Evolutionary conservation across 176 grass and related monocot species (phyloP).

Genomic region (Lolium perenne): DNA sequence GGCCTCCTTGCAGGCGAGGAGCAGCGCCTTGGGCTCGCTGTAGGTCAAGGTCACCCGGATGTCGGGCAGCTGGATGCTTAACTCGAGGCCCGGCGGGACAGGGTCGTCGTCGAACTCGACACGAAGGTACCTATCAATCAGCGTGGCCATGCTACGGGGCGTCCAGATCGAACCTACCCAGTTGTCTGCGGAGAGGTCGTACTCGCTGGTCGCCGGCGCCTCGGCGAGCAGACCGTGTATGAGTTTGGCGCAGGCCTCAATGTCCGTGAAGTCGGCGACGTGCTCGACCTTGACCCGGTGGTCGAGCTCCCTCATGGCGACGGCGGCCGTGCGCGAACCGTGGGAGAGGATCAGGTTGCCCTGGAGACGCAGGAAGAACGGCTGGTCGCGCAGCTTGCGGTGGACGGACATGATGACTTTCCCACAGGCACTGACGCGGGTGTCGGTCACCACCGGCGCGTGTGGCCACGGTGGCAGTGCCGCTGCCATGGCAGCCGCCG

Average conservation of each 20-base stretch:
- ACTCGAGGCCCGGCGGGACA: neutral
- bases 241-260: neutral
- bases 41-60: neutral
- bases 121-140: neutral
- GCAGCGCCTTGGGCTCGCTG: slow-evolving; percentile 3
- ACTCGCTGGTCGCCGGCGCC: neutral
- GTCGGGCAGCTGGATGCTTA: neutral
- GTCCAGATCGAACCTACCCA: neutral
- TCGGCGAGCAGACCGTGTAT: neutral
- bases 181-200: neutral
- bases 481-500: neutral
- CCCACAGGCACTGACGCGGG: neutral
- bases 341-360: neutral
- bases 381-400: neutral
- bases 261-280: neutral
- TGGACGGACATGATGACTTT: neutral
- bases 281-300: neutral
- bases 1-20: neutral
- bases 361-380: neutral
- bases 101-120: neutral
- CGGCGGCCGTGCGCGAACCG: neutral
- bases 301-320: neutral
- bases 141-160: neutral
- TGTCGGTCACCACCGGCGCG: neutral
- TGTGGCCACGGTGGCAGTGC: neutral